Percentiles rank a stretch among this genome's conserved stretches.
Conservation (phyloP, 1,284 basidiomycete species). For the Volvariella volvacea region DNA sequence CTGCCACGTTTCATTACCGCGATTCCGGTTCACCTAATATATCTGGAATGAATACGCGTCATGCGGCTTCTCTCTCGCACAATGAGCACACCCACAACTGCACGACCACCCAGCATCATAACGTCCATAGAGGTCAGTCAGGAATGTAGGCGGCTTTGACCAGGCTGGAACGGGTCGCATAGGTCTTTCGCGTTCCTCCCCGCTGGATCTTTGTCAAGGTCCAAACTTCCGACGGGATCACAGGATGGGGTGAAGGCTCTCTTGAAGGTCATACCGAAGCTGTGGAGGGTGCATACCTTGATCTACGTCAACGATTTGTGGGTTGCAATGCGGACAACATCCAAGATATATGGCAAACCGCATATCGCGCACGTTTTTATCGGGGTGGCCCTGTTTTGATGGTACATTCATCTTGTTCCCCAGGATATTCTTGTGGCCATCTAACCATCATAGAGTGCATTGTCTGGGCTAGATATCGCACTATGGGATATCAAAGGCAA, state of each 20-base stretch:
- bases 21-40: too few relatives aligned
- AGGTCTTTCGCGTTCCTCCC: constrained; percentile 67
- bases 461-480: constrained; percentile 36
- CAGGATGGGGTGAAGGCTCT: constrained; percentile 69
- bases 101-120: constrained; percentile 14
- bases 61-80: not conserved
- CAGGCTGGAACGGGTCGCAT: not conserved
- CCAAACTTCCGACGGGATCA: constrained; percentile 58
- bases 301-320: constrained; percentile 57
- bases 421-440: too few relatives aligned
- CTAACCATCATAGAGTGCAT: constrained; percentile 21
- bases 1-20: too few relatives aligned
- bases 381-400: constrained; percentile 70
- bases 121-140: constrained; percentile 4
- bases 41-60: too few relatives aligned
- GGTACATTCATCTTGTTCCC: constrained; percentile 28
- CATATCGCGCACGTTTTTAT: constrained; percentile 65
- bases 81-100: not conserved
- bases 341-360: constrained; percentile 66
- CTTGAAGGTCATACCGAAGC: constrained; percentile 73
- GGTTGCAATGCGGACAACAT: constrained; percentile 67
- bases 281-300: constrained; percentile 63
- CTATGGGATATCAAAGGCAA: constrained; percentile 80
- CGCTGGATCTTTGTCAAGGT: constrained; percentile 76
- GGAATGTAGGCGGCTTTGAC: not conserved